phyloP scores from a whole-genome alignment of 306 rosid species.

The Morella rubra region DNA sequence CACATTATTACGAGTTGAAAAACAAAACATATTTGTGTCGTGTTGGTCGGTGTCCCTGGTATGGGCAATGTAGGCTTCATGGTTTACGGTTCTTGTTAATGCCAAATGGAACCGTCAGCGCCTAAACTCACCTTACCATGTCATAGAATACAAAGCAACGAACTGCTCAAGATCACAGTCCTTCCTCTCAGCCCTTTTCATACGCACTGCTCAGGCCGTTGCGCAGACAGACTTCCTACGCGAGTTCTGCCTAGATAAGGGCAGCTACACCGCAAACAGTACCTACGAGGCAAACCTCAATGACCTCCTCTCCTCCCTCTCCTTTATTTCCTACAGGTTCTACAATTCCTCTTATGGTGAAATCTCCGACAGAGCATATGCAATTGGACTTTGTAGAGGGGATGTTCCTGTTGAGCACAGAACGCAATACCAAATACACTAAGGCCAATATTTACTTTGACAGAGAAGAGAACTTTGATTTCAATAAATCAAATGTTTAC shows the following conservation, averaged over 20 bases:
- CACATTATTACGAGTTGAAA: too few relatives aligned
- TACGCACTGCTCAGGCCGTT: constrained; percentile 16
- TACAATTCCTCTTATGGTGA: constrained; percentile 38
- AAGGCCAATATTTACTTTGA: too few relatives aligned
- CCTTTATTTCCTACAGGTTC: constrained; percentile 36
- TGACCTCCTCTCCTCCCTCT: constrained; percentile 42
- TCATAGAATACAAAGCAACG: constrained; percentile 8
- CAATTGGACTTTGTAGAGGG: constrained; percentile 51
- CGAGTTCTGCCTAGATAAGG: constrained; percentile 15
- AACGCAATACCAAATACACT: too few relatives aligned
- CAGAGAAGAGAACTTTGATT: too few relatives aligned
- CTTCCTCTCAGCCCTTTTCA: constrained; percentile 12
- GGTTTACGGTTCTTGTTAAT: too few relatives aligned
- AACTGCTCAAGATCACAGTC: constrained; percentile 14
- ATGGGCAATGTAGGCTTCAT: too few relatives aligned
- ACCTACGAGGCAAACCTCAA: constrained; percentile 47
- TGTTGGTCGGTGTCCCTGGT: too few relatives aligned
- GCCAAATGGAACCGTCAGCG: not conserved
- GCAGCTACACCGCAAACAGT: constrained; percentile 49
- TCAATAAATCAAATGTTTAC: too few relatives aligned
- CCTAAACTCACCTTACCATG: not conserved
- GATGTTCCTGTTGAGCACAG: constrained; percentile 30
- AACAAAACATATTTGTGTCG: not conserved
- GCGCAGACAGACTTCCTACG: constrained; percentile 24
- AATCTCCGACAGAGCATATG: constrained; percentile 38